phyloP scores from a whole-genome alignment of 164 flowering plant species.

The Berberis thunbergii region DNA sequence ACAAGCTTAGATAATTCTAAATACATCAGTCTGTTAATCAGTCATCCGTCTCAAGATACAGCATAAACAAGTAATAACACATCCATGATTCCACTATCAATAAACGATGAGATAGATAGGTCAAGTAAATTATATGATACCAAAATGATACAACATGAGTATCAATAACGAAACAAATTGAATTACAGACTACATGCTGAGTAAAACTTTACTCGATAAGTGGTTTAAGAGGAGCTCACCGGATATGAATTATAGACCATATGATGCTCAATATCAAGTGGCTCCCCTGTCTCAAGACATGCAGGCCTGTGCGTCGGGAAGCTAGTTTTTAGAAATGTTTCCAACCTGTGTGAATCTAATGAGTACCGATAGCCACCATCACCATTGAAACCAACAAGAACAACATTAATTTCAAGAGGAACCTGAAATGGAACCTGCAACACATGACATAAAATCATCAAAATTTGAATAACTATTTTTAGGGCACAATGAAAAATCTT shows the following conservation, averaged over 20 bases:
- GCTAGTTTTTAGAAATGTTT: slow-evolving; percentile 56
- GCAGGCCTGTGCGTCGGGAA: slow-evolving; percentile 80
- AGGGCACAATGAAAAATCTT: too few species aligned
- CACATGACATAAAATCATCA: not conserved
- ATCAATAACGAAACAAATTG: too few species aligned
- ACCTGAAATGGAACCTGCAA: slow-evolving; percentile 96
- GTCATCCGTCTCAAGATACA: too few species aligned
- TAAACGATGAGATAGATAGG: too few species aligned
- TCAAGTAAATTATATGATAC: too few species aligned
- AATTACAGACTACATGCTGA: too few species aligned
- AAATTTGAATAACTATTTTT: slow-evolving; percentile 13
- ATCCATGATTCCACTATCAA: too few species aligned
- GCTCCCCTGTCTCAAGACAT: slow-evolving; percentile 86
- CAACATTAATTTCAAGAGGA: slow-evolving; percentile 92
- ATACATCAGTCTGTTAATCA: too few species aligned
- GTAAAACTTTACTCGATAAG: too few species aligned
- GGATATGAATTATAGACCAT: slow-evolving; percentile 63
- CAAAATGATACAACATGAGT: too few species aligned
- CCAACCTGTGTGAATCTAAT: slow-evolving; percentile 60
- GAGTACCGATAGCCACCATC: slow-evolving; percentile 90
- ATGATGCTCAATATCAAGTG: slow-evolving; percentile 88
- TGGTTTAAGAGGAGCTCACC: slow-evolving; percentile 32
- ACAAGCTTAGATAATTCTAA: too few species aligned
- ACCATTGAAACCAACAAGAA: slow-evolving; percentile 71
- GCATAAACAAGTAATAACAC: too few species aligned